Conservation (phyloP, 1,284 basidiomycete genomes). For the Puccinia horiana region DNA sequence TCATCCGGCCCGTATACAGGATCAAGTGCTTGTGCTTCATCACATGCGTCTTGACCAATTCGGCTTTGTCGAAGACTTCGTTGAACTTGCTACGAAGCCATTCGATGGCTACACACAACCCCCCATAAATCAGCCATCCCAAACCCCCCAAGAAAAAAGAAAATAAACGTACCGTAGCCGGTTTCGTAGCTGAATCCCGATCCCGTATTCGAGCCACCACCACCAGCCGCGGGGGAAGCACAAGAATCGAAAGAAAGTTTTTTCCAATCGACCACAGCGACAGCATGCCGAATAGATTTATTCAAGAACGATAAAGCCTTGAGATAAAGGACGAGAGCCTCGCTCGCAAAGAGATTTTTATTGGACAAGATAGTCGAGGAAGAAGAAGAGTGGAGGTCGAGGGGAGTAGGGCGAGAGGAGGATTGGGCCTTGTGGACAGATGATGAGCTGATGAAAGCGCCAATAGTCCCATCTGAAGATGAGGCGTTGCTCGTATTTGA, state of each 20-base stretch:
- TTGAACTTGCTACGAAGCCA: conserved; percentile 66
- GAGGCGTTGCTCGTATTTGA: neutral
- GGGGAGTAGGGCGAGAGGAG: no score
- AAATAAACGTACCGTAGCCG: conserved; percentile 61
- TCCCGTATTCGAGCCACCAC: conserved; percentile 50
- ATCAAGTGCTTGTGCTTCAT: conserved; percentile 61
- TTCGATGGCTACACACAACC: conserved; percentile 63
- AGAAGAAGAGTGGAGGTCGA: neutral
- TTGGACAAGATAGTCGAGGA: neutral
- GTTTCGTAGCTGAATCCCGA: conserved; percentile 62
- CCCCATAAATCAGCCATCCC: no score
- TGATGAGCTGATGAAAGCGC: conserved; percentile 22
- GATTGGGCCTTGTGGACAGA: neutral
- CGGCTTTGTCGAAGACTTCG: conserved; percentile 65
- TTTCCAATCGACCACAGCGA: conserved; percentile 60
- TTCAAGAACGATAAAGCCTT: conserved; percentile 88
- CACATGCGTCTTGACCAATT: conserved; percentile 63
- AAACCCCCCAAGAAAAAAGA: neutral
- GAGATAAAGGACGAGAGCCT: conserved; percentile 85
- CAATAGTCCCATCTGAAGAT: neutral
- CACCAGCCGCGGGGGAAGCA: conserved; percentile 51
- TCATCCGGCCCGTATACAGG: conserved; percentile 57
- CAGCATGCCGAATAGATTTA: conserved; percentile 73
- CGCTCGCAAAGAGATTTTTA: conserved; percentile 56
- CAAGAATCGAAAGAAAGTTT: conserved; percentile 54